Evolutionary conservation across 2,329 filamentous ascomycete genomes (phyloP).

Genomic region (Apiospora koreana): DNA sequence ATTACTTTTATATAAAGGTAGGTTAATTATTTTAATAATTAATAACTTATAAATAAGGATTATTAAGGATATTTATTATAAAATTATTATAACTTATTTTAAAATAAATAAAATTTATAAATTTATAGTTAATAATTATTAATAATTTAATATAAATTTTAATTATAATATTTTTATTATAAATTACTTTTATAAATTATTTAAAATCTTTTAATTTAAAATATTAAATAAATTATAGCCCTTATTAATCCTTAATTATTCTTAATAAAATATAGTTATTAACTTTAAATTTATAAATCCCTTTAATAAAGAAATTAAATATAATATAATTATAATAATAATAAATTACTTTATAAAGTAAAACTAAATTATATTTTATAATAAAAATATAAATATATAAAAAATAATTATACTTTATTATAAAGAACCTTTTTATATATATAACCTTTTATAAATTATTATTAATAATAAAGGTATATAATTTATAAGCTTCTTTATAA

Average conservation of each 20-base stretch:
- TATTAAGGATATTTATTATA: not conserved
- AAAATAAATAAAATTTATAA: not conserved
- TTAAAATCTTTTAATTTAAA: not conserved
- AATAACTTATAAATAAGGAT: no score
- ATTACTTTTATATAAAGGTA: no score
- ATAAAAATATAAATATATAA: constrained; percentile 11
- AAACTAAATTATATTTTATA: constrained; percentile 7
- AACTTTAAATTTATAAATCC: not conserved
- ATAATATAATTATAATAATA: no score
- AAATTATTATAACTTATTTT: not conserved
- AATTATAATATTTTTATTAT: not conserved
- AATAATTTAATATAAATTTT: not conserved
- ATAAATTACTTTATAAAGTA: no score
- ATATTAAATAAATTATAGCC: not conserved
- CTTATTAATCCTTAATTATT: not conserved
- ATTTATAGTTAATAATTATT: not conserved
- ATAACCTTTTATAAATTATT: not conserved
- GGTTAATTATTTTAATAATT: not conserved
- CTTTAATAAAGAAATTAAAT: no score
- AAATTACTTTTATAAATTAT: not conserved
- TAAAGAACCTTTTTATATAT: not conserved
- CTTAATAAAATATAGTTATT: not conserved
- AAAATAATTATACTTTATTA: constrained; percentile 14
- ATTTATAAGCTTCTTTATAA: constrained; percentile 12
- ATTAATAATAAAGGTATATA: constrained; percentile 11